A percentile compares a stretch with the other conserved stretches of the same genome.
Evolutionary conservation across 208 protist species (phyloP).

Genomic region (Acanthamoeba royreba): DNA sequence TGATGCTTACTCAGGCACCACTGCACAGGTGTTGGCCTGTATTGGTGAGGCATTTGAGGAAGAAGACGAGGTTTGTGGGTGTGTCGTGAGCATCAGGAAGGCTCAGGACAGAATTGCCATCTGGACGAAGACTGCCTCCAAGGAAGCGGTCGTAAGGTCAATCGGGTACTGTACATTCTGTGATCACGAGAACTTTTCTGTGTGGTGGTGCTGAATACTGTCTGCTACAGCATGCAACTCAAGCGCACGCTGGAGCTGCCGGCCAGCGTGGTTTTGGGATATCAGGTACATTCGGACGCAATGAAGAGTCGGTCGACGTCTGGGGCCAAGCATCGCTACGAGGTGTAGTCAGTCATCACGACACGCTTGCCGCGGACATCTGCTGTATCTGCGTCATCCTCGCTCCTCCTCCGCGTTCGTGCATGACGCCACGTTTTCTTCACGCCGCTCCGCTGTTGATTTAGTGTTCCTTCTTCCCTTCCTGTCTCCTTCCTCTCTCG

Average conservation of each 20-base stretch:
- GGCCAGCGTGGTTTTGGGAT: neutral
- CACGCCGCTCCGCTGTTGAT: neutral
- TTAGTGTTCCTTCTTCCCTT: neutral
- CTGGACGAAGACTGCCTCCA: slow-evolving; percentile 66
- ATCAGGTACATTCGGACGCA: slow-evolving; percentile 42
- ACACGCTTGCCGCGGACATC: neutral
- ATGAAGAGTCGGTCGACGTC: slow-evolving; percentile 37
- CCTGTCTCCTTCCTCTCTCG: neutral
- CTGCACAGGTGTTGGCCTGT: slow-evolving; percentile 57
- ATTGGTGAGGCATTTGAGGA: slow-evolving; percentile 76
- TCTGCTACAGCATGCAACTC: neutral
- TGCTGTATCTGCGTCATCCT: neutral
- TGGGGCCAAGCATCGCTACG: slow-evolving; percentile 32
- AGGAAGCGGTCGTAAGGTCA: slow-evolving; percentile 49
- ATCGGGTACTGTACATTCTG: slow-evolving; percentile 57
- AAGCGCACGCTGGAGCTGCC: slow-evolving; percentile 23
- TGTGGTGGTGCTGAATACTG: neutral
- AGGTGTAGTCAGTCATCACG: slow-evolving; percentile 32
- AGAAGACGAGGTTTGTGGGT: slow-evolving; percentile 68
- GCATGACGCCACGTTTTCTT: neutral
- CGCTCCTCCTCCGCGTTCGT: neutral
- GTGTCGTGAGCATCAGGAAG: slow-evolving; percentile 67
- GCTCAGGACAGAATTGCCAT: slow-evolving; percentile 64
- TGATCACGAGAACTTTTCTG: neutral
- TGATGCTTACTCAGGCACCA: neutral